phyloP scores from a whole-genome alignment of 495 filamentous ascomycete genomes.

The Aspergillus bertholletiae region DNA sequence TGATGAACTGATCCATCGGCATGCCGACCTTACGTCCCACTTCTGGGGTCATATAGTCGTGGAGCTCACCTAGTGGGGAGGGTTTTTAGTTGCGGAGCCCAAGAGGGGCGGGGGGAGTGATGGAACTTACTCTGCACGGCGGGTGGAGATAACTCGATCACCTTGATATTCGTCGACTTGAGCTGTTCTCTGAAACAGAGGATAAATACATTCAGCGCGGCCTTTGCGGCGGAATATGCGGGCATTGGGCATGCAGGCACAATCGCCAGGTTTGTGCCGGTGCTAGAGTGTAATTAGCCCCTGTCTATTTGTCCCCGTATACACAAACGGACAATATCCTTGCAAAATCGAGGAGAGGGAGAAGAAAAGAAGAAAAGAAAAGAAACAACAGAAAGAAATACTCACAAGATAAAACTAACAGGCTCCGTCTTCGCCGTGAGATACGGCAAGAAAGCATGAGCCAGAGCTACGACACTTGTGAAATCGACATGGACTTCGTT shows the following conservation, averaged over 20 bases:
- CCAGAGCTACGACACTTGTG: constrained; percentile 54
- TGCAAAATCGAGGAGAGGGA: too few species aligned
- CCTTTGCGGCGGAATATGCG: constrained; percentile 42
- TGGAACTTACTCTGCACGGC: constrained; percentile 55
- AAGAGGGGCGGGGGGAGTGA: background rate
- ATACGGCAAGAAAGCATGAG: constrained; percentile 58
- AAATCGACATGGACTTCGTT: constrained; percentile 63
- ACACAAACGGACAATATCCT: too few species aligned
- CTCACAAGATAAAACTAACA: constrained; percentile 32
- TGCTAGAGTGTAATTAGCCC: constrained; percentile 12
- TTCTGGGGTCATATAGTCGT: constrained; percentile 37
- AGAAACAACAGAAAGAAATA: background rate
- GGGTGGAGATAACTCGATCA: constrained; percentile 65
- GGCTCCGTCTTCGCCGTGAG: constrained; percentile 41
- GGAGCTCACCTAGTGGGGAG: constrained; percentile 32
- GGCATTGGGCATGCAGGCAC: constrained; percentile 35
- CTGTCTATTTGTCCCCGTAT: too few species aligned
- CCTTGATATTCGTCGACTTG: constrained; percentile 41
- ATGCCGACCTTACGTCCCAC: constrained; percentile 51
- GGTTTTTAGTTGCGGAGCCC: background rate
- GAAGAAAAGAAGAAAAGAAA: too few species aligned
- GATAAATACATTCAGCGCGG: constrained; percentile 42
- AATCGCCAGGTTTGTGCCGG: constrained; percentile 39
- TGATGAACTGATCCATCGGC: constrained; percentile 54
- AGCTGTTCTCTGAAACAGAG: constrained; percentile 61